Conservation (phyloP, 352 stramenopile species). For the Peronospora belbahrii region DNA sequence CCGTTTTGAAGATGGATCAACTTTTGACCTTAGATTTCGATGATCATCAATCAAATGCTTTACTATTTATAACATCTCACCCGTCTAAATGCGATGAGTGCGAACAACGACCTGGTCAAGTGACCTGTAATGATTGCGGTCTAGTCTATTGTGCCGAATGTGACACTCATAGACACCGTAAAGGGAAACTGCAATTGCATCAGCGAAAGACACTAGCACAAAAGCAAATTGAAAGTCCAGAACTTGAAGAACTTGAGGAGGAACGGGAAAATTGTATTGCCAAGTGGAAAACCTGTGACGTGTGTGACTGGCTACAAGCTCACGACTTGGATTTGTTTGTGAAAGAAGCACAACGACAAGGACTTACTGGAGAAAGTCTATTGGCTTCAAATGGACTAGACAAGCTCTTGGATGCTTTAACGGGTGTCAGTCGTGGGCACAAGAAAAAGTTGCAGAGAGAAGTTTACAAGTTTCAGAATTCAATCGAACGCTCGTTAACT, state of each 20-base stretch:
- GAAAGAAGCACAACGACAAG: slow-evolving; percentile 27
- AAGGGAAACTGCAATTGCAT: slow-evolving; percentile 75
- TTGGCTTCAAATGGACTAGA: slow-evolving; percentile 39
- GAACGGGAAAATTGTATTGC: slow-evolving; percentile 1
- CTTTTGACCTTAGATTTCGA: slow-evolving; percentile 16
- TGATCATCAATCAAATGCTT: slow-evolving; percentile 13
- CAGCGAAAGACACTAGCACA: slow-evolving; percentile 25
- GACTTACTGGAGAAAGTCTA: slow-evolving; percentile 41
- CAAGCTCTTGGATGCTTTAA: slow-evolving; percentile 44
- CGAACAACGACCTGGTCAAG: slow-evolving; percentile 33
- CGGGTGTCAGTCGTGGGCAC: slow-evolving; percentile 44
- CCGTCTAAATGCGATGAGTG: slow-evolving; percentile 59
- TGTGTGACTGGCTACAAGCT: slow-evolving; percentile 51
- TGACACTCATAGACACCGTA: slow-evolving; percentile 65
- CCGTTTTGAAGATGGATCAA: slow-evolving; percentile 28
- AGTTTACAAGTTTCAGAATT: slow-evolving; percentile 58
- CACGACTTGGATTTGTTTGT: slow-evolving; percentile 58
- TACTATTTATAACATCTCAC: neutral
- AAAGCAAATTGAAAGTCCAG: slow-evolving; percentile 2
- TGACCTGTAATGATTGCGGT: slow-evolving; percentile 66
- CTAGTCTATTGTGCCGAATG: slow-evolving; percentile 63
- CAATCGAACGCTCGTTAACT: neutral
- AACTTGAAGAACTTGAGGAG: slow-evolving; percentile 1
- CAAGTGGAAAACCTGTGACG: slow-evolving; percentile 34
- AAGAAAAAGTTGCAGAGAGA: slow-evolving; percentile 78